These are phyloP conservation scores for Blastocladiella emersonii DNA, from an alignment of 371 early-diverging fungal species.

Conservation along the genomic window DNA sequence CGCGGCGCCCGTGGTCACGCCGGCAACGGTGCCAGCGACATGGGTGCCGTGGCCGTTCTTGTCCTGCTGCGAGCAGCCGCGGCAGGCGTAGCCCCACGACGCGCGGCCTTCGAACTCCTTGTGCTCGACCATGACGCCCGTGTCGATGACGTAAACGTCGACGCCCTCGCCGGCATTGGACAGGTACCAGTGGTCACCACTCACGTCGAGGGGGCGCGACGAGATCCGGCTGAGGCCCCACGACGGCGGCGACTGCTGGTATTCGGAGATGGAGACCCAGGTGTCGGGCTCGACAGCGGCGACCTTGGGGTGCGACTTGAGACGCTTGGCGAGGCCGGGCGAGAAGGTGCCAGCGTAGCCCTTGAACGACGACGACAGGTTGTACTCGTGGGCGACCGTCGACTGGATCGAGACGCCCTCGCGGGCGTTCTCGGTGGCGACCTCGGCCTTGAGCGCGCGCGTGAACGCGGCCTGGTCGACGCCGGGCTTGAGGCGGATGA, in stretches of 20 bases:
- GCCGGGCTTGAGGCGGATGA: not conserved
- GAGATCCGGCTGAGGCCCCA: slow-evolving; percentile 17
- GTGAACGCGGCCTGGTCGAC: not conserved
- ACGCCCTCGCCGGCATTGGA: not conserved
- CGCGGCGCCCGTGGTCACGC: slow-evolving; percentile 49
- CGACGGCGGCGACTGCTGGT: slow-evolving; percentile 8
- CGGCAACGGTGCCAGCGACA: slow-evolving; percentile 27
- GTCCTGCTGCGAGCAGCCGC: not conserved
- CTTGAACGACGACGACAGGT: not conserved
- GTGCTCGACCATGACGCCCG: not conserved
- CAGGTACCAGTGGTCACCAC: not conserved
- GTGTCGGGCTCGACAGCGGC: slow-evolving; percentile 13
- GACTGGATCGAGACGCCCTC: not conserved
- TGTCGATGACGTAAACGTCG: slow-evolving; percentile 2
- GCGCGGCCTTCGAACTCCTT: slow-evolving; percentile 4
- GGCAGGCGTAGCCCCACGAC: not conserved
- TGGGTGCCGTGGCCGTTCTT: slow-evolving; percentile 7
- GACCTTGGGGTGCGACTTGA: slow-evolving; percentile 7
- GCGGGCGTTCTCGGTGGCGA: not conserved
- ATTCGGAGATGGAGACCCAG: slow-evolving; percentile 1
- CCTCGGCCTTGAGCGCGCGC: not conserved
- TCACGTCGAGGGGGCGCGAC: not conserved
- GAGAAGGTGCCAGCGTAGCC: not conserved
- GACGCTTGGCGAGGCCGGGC: not conserved
- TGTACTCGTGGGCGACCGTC: not conserved